Evolutionary conservation across 371 early-diverging fungal species (phyloP).

Genomic region (Mortierella sp.): DNA sequence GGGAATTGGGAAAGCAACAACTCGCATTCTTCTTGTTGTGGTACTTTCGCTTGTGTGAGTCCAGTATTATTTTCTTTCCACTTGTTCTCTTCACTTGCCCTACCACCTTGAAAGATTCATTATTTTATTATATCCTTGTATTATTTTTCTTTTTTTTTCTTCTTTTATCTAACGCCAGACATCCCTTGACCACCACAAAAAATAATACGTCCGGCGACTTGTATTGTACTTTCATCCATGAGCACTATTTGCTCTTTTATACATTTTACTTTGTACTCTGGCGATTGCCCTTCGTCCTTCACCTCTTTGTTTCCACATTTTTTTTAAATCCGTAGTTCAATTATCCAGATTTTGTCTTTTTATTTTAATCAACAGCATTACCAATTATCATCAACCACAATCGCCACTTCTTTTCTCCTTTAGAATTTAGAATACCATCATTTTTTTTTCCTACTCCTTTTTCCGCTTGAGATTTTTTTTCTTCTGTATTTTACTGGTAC

Average conservation of each 20-base stretch:
- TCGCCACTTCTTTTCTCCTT: background rate
- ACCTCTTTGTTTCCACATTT: too few species aligned
- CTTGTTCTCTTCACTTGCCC: background rate
- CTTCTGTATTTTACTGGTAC: background rate
- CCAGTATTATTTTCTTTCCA: background rate
- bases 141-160: background rate
- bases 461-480: background rate
- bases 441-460: background rate
- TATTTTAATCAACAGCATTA: too few species aligned
- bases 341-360: too few species aligned
- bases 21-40: background rate
- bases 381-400: too few species aligned
- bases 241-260: background rate
- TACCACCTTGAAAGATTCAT: background rate
- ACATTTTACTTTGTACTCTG: too few species aligned
- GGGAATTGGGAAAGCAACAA: slow-evolving; percentile 12
- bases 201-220: background rate
- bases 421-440: too few species aligned
- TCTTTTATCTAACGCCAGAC: background rate
- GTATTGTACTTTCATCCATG: background rate
- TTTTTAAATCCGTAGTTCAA: too few species aligned
- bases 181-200: background rate
- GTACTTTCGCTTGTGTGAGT: background rate
- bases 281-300: too few species aligned
- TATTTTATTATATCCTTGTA: background rate